Conservation (phyloP, 2,329 filamentous ascomycete species). For the Orbilia oligospora region DNA sequence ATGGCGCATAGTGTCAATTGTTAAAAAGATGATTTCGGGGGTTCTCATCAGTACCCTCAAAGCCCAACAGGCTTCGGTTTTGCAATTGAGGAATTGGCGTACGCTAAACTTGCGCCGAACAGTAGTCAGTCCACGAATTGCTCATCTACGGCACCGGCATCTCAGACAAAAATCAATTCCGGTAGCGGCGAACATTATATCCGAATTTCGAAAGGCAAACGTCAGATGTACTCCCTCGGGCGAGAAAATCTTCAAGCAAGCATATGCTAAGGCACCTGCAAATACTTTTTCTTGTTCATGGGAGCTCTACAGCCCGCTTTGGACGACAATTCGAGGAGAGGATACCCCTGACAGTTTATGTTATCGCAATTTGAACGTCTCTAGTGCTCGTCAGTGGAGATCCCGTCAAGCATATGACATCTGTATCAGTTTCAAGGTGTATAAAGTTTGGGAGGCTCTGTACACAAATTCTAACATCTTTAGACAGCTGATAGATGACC, state of each 20-base stretch:
- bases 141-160: background rate
- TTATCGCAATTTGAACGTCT: conserved; percentile 1
- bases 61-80: conserved; percentile 2
- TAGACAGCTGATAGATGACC: conserved; percentile 29
- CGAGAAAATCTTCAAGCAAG: conserved; percentile 14
- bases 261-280: conserved; percentile 10
- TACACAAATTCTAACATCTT: conserved; percentile 20
- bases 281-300: too few species aligned
- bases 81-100: conserved; percentile 1
- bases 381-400: conserved; percentile 22
- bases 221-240: conserved; percentile 16
- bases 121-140: background rate
- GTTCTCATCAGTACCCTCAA: conserved; percentile 1
- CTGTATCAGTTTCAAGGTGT: conserved; percentile 3
- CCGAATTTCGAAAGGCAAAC: conserved; percentile 31
- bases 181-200: conserved; percentile 29
- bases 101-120: conserved; percentile 1
- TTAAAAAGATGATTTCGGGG: background rate
- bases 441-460: conserved; percentile 35
- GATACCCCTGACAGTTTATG: conserved; percentile 8
- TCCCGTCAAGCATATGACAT: conserved; percentile 1
- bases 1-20: too few species aligned
- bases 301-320: too few species aligned
- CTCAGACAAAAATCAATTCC: background rate
- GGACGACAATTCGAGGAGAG: background rate